These are phyloP conservation scores for Diaporthe citri DNA, from an alignment of 2,329 filamentous ascomycete species.

Conservation along the genomic window DNA sequence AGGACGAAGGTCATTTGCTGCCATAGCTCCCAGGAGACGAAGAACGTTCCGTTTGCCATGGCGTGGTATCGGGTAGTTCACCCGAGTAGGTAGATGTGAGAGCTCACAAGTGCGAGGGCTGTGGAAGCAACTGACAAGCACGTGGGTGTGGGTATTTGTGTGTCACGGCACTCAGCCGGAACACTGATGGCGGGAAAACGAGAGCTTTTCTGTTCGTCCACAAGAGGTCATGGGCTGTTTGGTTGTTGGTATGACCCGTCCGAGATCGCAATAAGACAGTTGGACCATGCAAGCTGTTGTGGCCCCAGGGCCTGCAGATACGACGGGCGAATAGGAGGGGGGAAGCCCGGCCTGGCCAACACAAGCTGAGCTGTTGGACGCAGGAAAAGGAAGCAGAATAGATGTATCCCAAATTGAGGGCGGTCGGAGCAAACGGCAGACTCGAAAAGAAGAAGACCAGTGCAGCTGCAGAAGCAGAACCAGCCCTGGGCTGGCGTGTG, in stretches of 20 bases:
- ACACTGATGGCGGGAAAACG: not conserved
- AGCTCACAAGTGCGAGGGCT: not conserved
- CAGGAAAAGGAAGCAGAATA: not conserved
- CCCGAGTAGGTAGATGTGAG: not conserved
- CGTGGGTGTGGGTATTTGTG: slow-evolving; percentile 16
- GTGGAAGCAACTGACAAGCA: not conserved
- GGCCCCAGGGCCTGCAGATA: slow-evolving; percentile 37
- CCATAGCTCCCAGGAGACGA: slow-evolving; percentile 82
- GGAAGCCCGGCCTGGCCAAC: not conserved
- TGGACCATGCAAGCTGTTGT: slow-evolving; percentile 18
- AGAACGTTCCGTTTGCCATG: slow-evolving; percentile 66
- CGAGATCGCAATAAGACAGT: not conserved
- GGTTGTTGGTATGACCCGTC: not conserved
- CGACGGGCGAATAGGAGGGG: slow-evolving; percentile 32
- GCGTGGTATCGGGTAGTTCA: not conserved
- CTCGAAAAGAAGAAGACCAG: not conserved
- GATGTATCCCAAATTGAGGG: not conserved
- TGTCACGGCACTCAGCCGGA: not conserved
- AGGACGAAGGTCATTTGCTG: slow-evolving; percentile 91
- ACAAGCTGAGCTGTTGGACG: slow-evolving; percentile 6
- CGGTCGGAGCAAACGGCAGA: slow-evolving; percentile 6
- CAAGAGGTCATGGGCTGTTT: not conserved
- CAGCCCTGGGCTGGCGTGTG: slow-evolving; percentile 24
- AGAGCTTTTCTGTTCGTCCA: not conserved
- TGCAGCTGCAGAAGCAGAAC: slow-evolving; percentile 1